These are phyloP conservation scores for Plectosphaerella cucumerina DNA, from an alignment of 2,329 filamentous ascomycete genomes.

Conservation along the genomic window DNA sequence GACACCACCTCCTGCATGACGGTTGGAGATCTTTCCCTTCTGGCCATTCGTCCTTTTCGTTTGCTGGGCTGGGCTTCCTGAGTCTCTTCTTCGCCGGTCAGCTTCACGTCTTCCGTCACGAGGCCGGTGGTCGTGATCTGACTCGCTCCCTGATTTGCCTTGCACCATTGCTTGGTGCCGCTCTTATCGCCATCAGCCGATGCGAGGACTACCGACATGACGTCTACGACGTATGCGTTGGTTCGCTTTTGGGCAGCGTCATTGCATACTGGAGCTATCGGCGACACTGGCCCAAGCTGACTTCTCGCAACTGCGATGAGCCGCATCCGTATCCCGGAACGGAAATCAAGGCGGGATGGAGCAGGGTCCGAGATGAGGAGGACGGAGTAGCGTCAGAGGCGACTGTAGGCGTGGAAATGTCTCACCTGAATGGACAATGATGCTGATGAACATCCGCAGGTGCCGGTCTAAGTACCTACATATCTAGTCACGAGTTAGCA, in stretches of 20 bases:
- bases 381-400: constrained; percentile 29
- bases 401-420: constrained; percentile 36
- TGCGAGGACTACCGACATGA: constrained; percentile 70
- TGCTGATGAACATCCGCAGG: constrained; percentile 1
- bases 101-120: constrained; percentile 50
- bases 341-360: constrained; percentile 29
- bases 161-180: constrained; percentile 55
- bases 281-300: constrained; percentile 56
- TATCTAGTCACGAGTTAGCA: background rate
- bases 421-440: constrained; percentile 20
- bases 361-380: constrained; percentile 50
- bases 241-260: constrained; percentile 54
- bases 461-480: background rate
- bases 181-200: constrained; percentile 64
- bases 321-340: constrained; percentile 47
- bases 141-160: constrained; percentile 54
- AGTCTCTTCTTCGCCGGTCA: constrained; percentile 67
- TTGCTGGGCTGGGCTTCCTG: constrained; percentile 73
- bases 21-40: constrained; percentile 82
- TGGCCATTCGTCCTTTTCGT: constrained; percentile 76
- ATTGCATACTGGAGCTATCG: constrained; percentile 64
- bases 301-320: constrained; percentile 49
- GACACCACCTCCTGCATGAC: constrained; percentile 69
- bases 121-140: constrained; percentile 43
- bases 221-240: constrained; percentile 63